Base-by-base conservation (phyloP, 1,284 basidiomycete genomes). In the Anthracocystis walkeri region DNA sequence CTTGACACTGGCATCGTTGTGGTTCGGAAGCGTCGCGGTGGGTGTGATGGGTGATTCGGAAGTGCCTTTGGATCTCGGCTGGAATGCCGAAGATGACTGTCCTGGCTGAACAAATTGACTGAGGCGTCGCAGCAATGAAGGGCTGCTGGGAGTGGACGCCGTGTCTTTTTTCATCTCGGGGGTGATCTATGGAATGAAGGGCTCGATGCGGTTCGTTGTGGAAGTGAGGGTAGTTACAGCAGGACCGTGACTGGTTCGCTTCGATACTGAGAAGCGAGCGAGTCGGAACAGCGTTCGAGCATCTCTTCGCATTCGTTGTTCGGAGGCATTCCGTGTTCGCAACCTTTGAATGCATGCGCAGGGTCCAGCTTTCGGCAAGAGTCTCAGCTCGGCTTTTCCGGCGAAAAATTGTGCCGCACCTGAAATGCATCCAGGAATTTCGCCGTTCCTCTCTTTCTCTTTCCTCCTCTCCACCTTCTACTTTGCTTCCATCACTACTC, bases 51-150 rank as follows among this genome's bases (percentile, higher is more conserved):
- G 54, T 25, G 63, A 25, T 5, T 63, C 63, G 14, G 57, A 42
- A 8, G 45, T 7, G 12, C 54, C 59, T 18, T 54, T 59, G 2
- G 50, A 40, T 44, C 66, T 42, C 16, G 72, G 63, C 57, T 69
- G 65, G 49, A 65, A 75, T 8, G 62, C 49, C 8, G 66, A 56
- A 4, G 66, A 52, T 12, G 58, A 49, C n/a, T 65, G 58, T 3
- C 62, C 58, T 4, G 72, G 72, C 42, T 65, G 62, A 7, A 75
- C 67, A 18, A 75, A 49, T 18, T 70, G 63, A 57, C 72, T 75
- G 50, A 75, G 60, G n/a, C 72, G 59, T 18, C 72, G 61, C 23
- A 75, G 60, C 42, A 75, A 70, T 11, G 67, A 60, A 31, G 59
- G 69, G 64, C 63, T 61, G 14, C 54, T 56, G 2, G 68, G 63